Percentiles rank a stretch among this genome's conserved stretches.
phyloP scores from a whole-genome alignment of 1,139 yeast genomes.

The Arxiozyma heterogenica region DNA sequence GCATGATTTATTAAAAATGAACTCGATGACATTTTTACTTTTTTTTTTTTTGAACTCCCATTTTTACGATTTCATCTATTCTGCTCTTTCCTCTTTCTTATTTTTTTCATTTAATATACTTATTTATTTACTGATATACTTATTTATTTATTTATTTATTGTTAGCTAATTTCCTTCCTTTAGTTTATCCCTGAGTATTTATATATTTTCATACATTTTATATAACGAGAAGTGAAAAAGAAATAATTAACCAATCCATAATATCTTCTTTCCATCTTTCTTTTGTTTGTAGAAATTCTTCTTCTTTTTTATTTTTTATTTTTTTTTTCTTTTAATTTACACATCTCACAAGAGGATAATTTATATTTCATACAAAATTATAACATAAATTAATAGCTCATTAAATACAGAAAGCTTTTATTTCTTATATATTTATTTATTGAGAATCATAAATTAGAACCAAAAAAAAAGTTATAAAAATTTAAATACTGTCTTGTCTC shows the following conservation, averaged over 20 bases:
- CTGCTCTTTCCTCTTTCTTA: background rate
- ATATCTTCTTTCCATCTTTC: too few relatives aligned
- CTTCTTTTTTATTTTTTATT: too few relatives aligned
- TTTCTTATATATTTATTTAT: too few relatives aligned
- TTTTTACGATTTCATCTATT: slow-evolving; percentile 1
- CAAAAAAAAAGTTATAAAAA: slow-evolving; percentile 24
- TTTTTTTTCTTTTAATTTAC: too few relatives aligned
- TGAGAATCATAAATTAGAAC: slow-evolving; percentile 7
- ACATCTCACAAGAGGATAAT: too few relatives aligned
- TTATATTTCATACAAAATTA: too few relatives aligned
- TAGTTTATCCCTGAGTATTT: background rate
- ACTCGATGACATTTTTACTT: background rate
- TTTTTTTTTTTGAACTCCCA: background rate
- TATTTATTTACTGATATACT: background rate
- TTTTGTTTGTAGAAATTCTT: background rate
- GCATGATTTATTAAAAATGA: background rate
- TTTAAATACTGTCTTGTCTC: slow-evolving; percentile 26
- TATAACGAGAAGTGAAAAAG: background rate
- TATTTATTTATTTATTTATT: background rate
- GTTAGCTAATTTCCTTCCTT: background rate
- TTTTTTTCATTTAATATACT: slow-evolving; percentile 5
- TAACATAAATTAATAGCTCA: too few relatives aligned
- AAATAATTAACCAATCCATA: background rate
- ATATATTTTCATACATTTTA: background rate
- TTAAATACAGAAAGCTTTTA: too few relatives aligned